Conservation (phyloP, 2,329 filamentous ascomycete species). For the Ascochyta clinopodiicola region DNA sequence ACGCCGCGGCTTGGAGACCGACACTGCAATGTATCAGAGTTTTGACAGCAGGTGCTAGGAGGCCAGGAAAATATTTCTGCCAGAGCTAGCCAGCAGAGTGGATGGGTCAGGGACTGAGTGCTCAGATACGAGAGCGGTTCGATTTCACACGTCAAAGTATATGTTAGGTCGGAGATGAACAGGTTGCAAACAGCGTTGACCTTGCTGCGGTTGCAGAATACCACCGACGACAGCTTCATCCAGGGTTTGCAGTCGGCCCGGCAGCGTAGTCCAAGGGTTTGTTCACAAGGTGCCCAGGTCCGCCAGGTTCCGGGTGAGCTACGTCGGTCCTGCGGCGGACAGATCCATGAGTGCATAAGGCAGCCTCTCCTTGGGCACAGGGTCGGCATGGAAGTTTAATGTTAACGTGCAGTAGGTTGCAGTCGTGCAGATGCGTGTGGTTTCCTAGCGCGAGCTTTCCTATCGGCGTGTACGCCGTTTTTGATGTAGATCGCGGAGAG, state of each 20-base stretch:
- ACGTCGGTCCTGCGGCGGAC: conserved; percentile 10
- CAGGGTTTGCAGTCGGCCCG: background rate
- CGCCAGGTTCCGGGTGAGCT: background rate
- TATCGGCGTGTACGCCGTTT: conserved; percentile 3
- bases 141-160: background rate
- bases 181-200: background rate
- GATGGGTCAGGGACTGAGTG: too few relatives aligned
- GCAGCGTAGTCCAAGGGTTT: background rate
- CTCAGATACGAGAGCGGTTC: too few relatives aligned
- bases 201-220: background rate
- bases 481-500: conserved; percentile 1
- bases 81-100: conserved; percentile 2
- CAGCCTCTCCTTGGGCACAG: background rate
- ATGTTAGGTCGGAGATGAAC: background rate
- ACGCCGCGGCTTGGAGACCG: background rate
- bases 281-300: background rate
- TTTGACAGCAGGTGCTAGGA: conserved; percentile 9
- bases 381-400: background rate
- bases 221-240: background rate
- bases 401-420: background rate
- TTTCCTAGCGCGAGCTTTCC: background rate
- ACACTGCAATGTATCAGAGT: background rate
- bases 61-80: background rate
- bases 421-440: background rate
- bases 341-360: conserved; percentile 1